Evolutionary conservation across 495 filamentous ascomycete species (phyloP).

Genomic region (Trichoderma virens): DNA sequence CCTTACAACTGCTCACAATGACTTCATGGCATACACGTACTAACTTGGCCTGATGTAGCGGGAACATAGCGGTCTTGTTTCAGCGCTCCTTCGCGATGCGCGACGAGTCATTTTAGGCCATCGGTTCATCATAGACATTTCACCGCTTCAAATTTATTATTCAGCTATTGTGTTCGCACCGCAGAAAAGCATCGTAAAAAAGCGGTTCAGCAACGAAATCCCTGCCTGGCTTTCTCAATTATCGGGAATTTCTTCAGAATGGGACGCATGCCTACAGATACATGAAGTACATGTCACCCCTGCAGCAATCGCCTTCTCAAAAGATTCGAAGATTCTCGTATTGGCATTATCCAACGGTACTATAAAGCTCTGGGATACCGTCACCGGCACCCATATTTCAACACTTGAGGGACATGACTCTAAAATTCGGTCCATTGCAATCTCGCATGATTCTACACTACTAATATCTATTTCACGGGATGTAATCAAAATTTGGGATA

Average conservation of each 20-base stretch:
- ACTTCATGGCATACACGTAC: background rate
- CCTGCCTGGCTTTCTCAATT: background rate
- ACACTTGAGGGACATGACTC: background rate
- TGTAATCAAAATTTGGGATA: too few species aligned
- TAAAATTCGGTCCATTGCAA: background rate
- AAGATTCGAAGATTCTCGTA: background rate
- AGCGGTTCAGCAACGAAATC: background rate
- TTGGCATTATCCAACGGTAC: background rate
- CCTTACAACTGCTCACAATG: background rate
- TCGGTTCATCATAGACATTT: background rate
- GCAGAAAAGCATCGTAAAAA: slow-evolving; percentile 7
- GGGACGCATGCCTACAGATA: slow-evolving; percentile 11
- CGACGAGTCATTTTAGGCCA: background rate
- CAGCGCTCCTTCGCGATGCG: background rate
- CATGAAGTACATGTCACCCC: slow-evolving; percentile 13
- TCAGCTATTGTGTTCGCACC: slow-evolving; percentile 9
- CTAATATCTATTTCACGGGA: too few species aligned
- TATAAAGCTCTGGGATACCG: background rate
- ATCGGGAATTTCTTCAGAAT: background rate
- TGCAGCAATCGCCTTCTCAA: slow-evolving; percentile 14
- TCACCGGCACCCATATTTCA: background rate
- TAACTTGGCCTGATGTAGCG: background rate
- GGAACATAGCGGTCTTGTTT: background rate
- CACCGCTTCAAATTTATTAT: slow-evolving; percentile 8
- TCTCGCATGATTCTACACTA: slow-evolving; percentile 3